A percentile compares a stretch with the other conserved stretches of the same genome.
phyloP scores from a whole-genome alignment of 345 rosid genomes.

The Lenwebbia sp. region DNA sequence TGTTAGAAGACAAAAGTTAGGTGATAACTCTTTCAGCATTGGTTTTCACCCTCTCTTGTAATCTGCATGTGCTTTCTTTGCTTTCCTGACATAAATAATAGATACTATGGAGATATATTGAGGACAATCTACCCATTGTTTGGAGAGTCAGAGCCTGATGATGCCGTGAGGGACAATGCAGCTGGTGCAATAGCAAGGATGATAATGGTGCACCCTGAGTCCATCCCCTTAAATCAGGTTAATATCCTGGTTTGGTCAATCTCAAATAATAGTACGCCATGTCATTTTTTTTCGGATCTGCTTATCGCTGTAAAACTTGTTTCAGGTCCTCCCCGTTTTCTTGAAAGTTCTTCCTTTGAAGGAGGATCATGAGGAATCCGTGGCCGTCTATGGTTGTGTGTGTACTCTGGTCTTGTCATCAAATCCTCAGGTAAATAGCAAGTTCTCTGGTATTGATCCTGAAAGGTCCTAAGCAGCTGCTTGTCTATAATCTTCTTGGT shows the following conservation, averaged over 20 bases:
- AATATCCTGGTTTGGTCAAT: not conserved
- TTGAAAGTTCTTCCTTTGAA: constrained; percentile 83
- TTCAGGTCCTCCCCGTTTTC: constrained; percentile 87
- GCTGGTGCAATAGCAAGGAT: constrained; percentile 99
- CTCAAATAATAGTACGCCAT: not conserved
- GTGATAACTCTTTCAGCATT: not conserved
- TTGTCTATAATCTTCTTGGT: not conserved
- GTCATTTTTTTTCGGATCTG: not conserved
- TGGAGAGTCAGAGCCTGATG: constrained; percentile 91
- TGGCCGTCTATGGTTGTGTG: constrained; percentile 77
- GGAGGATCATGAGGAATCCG: constrained; percentile 94
- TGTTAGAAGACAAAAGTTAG: not conserved
- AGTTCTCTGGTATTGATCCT: not conserved
- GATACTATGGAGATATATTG: constrained; percentile 73
- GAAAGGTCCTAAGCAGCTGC: not conserved
- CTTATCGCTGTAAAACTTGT: not conserved
- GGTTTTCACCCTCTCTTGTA: not conserved
- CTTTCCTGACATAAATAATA: constrained; percentile 32
- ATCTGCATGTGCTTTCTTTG: not conserved
- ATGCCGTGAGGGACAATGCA: constrained; percentile 94
- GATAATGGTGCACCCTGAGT: constrained; percentile 84
- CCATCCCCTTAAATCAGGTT: constrained; percentile 89
- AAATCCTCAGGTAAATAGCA: constrained; percentile 56
- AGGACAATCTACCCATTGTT: constrained; percentile 71
- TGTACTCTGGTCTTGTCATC: constrained; percentile 73